Evolutionary conservation across 371 early-diverging fungal genomes (phyloP), one percentile per base, ranked within the genome.

Genomic region (Rhizopus arrhizus): DNA sequence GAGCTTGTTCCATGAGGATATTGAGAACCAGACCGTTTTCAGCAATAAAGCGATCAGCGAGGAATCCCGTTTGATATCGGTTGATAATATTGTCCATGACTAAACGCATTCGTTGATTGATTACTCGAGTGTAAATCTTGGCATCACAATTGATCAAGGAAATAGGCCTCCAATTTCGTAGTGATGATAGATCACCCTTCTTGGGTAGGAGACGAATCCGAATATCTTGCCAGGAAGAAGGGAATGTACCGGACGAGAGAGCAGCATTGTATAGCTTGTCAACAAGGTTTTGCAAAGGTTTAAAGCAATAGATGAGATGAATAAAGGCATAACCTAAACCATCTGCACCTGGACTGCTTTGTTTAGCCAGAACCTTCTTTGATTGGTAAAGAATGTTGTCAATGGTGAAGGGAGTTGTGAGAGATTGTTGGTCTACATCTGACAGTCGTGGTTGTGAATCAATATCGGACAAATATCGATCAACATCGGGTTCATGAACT

Each of bases 161-260:
- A n/a, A n/a, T n/a, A n/a, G n/a, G n/a, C n/a, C n/a, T n/a, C n/a
- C n/a, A n/a, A n/a, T n/a, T n/a, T n/a, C n/a, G n/a, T n/a, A n/a
- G n/a, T n/a, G n/a, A n/a, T n/a, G n/a, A n/a, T n/a, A n/a, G n/a
- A n/a, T n/a, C n/a, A n/a, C n/a, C n/a, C n/a, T n/a, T n/a, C n/a
- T n/a, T n/a, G 46, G 58, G 62, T 28, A 73, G 58, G 0, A 75
- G 42, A 4, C 56, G 36, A 33, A 75, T 53, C 16, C 52, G 40
- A 8, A 69, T 75, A 1, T 70, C 34, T 2, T 40, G 12, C 75
- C 76, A 80, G 1, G 66, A 58, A 1, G 5, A 2, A 32, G 73
- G 74, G n/a, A 66, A 62, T 3, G 28, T 1, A 13, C 43, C 48
- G 2, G 35, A 11, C 0, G 0, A 4, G 0, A 72, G 48, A 0